Evolutionary conservation across 2,329 filamentous ascomycete genomes (phyloP).

Genomic region (Drechslerella coelobrocha): DNA sequence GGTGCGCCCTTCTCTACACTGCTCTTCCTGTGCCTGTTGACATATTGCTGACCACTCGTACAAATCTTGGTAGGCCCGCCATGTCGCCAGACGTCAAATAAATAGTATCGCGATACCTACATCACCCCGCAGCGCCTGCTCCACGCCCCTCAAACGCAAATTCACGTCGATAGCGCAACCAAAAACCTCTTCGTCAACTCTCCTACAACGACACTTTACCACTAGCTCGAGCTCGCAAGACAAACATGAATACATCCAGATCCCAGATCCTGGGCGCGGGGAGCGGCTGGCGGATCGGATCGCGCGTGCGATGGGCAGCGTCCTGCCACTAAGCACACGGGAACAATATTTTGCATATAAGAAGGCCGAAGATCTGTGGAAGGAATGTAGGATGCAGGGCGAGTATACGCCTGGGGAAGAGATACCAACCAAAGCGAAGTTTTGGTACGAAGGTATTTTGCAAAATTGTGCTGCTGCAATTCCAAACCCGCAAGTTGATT

Average conservation of each 20-base stretch:
- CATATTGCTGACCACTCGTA: slow-evolving; percentile 2
- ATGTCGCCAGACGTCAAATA: slow-evolving; percentile 22
- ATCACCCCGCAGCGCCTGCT: slow-evolving; percentile 12
- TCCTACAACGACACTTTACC: not conserved
- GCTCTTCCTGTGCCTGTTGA: no score
- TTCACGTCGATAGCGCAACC: slow-evolving; percentile 18
- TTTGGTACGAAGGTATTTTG: slow-evolving; percentile 80
- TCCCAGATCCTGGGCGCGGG: not conserved
- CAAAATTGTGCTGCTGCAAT: slow-evolving; percentile 22
- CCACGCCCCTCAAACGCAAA: slow-evolving; percentile 32
- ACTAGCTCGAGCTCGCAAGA: not conserved
- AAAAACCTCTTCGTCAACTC: not conserved
- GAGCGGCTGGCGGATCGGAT: slow-evolving; percentile 10
- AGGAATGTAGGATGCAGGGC: slow-evolving; percentile 40
- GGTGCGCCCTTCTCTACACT: slow-evolving; percentile 12
- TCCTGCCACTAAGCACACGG: slow-evolving; percentile 37
- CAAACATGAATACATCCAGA: not conserved
- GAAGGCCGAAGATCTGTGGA: slow-evolving; percentile 37
- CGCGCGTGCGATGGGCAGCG: slow-evolving; percentile 14
- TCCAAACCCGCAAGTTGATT: no score
- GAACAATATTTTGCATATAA: slow-evolving; percentile 42
- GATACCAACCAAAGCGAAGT: slow-evolving; percentile 74
- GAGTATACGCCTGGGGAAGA: slow-evolving; percentile 71
- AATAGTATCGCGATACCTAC: slow-evolving; percentile 10
- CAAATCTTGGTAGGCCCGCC: slow-evolving; percentile 34